These are phyloP conservation scores for Penicillium sp. DNA, from an alignment of 2,329 filamentous ascomycete species.

Conservation along the genomic window DNA sequence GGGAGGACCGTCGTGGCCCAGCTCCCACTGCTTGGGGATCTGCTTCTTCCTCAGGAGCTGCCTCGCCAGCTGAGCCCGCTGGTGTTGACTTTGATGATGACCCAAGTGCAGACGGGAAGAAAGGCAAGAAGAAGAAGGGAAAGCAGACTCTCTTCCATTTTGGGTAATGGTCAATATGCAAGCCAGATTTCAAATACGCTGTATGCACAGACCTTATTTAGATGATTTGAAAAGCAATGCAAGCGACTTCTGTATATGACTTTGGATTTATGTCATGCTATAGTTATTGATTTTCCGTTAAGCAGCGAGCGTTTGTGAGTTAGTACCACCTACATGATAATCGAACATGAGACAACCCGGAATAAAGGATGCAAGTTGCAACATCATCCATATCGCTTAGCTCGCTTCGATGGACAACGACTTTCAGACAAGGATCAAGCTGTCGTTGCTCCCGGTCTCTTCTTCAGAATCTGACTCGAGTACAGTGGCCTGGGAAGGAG, in stretches of 20 bases:
- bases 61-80: slow-evolving; percentile 21
- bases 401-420: too few species aligned
- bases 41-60: slow-evolving; percentile 23
- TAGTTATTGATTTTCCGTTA: background rate
- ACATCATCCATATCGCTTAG: too few species aligned
- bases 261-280: background rate
- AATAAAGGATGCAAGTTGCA: too few species aligned
- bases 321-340: too few species aligned
- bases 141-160: slow-evolving; percentile 44
- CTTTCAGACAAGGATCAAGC: too few species aligned
- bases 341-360: too few species aligned
- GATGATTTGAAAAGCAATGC: background rate
- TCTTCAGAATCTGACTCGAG: slow-evolving; percentile 6
- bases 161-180: too few species aligned
- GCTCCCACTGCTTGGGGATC: slow-evolving; percentile 41
- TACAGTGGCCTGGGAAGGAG: background rate
- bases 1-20: slow-evolving; percentile 40
- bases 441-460: slow-evolving; percentile 6
- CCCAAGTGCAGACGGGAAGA: slow-evolving; percentile 30
- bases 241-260: background rate
- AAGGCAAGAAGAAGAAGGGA: slow-evolving; percentile 42
- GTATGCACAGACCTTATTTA: too few species aligned
- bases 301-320: too few species aligned
- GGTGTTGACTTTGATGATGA: slow-evolving; percentile 21
- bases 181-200: too few species aligned